A percentile compares a stretch with the other conserved stretches of the same genome.
Evolutionary conservation across 2,329 filamentous ascomycete genomes (phyloP).

Genomic region (Arthrobotrys musiformis): DNA sequence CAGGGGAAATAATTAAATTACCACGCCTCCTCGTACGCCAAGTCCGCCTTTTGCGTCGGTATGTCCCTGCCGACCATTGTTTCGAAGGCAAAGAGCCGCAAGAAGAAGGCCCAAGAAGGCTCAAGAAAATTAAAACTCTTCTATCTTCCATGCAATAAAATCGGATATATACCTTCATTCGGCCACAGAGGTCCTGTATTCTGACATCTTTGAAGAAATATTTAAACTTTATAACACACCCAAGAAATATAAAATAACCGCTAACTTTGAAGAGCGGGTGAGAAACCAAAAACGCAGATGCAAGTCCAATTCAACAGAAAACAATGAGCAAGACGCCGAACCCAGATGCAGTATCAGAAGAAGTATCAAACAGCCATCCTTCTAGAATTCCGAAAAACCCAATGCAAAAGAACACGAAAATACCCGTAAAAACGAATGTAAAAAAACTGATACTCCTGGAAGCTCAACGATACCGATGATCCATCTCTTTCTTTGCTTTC

Average conservation of each 20-base stretch:
- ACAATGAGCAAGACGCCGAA: neutral
- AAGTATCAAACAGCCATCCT: neutral
- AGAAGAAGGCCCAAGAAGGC: neutral
- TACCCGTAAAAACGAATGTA: neutral
- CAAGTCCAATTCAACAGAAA: neutral
- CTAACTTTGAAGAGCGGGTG: neutral
- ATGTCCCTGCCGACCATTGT: neutral
- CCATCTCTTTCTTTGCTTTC: constrained; percentile 67
- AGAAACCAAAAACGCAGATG: neutral
- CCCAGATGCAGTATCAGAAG: constrained; percentile 9
- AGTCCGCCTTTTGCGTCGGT: neutral
- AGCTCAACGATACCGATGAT: constrained; percentile 48
- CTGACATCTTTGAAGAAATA: constrained; percentile 1
- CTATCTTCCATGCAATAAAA: neutral
- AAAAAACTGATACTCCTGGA: neutral
- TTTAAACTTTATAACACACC: constrained; percentile 25
- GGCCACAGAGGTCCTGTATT: neutral
- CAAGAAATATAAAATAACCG: constrained; percentile 25
- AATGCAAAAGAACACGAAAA: neutral
- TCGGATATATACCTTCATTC: constrained; percentile 2
- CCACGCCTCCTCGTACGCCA: neutral
- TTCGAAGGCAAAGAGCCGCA: constrained; percentile 5
- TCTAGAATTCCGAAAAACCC: neutral
- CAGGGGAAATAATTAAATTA: constrained; percentile 5
- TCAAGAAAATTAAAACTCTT: neutral